phyloP scores from a whole-genome alignment of 75 land plant genomes.

The Pinus albicaulis region DNA sequence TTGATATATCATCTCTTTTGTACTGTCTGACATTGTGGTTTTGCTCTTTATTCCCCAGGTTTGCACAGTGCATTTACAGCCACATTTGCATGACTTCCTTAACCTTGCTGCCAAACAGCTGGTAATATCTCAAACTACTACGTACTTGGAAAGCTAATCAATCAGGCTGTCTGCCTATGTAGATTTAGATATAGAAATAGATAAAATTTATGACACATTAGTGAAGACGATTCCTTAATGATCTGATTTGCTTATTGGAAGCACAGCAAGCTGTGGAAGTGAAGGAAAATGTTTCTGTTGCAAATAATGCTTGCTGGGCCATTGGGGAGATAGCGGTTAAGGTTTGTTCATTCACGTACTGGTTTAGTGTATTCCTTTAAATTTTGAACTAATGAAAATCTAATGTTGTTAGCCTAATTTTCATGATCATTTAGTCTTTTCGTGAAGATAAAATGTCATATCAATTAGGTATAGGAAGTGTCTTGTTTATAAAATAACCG shows the following conservation, averaged over 20 bases:
- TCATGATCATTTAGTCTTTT: not conserved
- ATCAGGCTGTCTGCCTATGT: not conserved
- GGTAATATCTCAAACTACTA: slow-evolving; percentile 37
- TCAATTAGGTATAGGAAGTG: not conserved
- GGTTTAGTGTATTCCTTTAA: too few species aligned
- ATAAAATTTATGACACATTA: not conserved
- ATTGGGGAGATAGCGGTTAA: slow-evolving; percentile 98
- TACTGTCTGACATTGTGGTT: not conserved
- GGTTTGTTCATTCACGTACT: slow-evolving; percentile 33
- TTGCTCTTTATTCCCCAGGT: slow-evolving; percentile 41
- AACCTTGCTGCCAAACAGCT: slow-evolving; percentile 83
- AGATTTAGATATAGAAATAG: not conserved
- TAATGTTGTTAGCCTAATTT: not conserved
- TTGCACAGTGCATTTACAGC: slow-evolving; percentile 86
- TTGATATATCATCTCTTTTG: slow-evolving; percentile 3
- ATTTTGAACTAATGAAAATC: not conserved
- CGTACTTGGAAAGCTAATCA: not conserved
- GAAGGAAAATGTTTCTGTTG: slow-evolving; percentile 85
- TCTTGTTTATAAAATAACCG: not conserved
- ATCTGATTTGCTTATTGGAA: not conserved
- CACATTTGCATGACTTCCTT: slow-evolving; percentile 79
- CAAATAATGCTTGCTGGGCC: slow-evolving; percentile 99
- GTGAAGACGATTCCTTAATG: not conserved
- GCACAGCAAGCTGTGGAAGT: slow-evolving; percentile 60
- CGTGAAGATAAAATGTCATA: too few species aligned